Evolutionary conservation across 495 filamentous ascomycete species (phyloP).

Genomic region (Trichoderma asperelloides): DNA sequence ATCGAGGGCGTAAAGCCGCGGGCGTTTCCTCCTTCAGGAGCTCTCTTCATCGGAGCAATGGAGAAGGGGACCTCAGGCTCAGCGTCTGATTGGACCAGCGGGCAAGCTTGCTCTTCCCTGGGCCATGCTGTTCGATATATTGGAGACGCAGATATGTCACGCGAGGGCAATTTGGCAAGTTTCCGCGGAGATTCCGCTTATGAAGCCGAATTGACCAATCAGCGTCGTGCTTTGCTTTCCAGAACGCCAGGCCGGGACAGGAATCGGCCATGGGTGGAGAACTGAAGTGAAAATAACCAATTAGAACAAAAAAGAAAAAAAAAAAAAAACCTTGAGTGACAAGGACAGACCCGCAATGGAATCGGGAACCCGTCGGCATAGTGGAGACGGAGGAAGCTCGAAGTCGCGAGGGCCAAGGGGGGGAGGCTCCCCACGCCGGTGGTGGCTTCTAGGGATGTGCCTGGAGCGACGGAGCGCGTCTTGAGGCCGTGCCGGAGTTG

Average conservation of each 20-base stretch:
- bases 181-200: slow-evolving; percentile 2
- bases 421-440: background rate
- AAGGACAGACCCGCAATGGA: background rate
- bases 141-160: background rate
- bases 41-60: no score
- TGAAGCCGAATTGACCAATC: background rate
- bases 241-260: background rate
- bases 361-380: background rate
- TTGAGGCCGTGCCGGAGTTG: slow-evolving; percentile 1
- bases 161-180: background rate
- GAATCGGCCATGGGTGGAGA: background rate
- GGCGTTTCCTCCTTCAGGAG: no score
- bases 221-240: background rate
- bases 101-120: no score
- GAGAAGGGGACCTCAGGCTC: no score
- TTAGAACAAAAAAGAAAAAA: background rate
- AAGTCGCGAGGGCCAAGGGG: background rate
- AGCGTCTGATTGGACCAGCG: no score
- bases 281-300: background rate
- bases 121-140: no score
- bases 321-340: no score
- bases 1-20: no score
- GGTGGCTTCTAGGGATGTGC: background rate
- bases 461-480: slow-evolving; percentile 1
- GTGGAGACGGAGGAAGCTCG: background rate